Conservation (phyloP, 768 basidiomycete genomes). For the Kwoniella pini region DNA sequence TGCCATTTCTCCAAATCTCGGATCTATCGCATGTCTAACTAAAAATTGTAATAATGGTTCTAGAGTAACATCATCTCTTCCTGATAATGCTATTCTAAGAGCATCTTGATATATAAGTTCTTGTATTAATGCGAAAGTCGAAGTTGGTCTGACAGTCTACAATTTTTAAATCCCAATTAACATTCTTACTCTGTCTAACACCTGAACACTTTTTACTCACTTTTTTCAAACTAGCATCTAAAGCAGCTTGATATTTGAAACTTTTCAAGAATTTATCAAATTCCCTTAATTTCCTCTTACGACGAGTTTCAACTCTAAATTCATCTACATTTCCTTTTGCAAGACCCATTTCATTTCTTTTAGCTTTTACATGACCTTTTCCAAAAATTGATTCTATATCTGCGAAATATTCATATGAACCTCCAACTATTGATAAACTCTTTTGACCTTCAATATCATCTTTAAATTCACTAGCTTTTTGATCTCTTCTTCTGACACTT, state of each 20-base stretch:
- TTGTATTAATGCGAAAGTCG: slow-evolving; percentile 84
- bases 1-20: slow-evolving; percentile 87
- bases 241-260: slow-evolving; percentile 91
- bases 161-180: too few relatives aligned
- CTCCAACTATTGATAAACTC: slow-evolving; percentile 58
- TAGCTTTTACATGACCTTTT: slow-evolving; percentile 57
- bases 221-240: slow-evolving; percentile 87
- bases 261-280: slow-evolving; percentile 86
- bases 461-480: slow-evolving; percentile 64
- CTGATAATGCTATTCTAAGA: slow-evolving; percentile 76
- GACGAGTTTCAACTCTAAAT: slow-evolving; percentile 71
- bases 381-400: slow-evolving; percentile 63
- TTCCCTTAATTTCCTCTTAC: slow-evolving; percentile 71
- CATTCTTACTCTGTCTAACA: too few relatives aligned
- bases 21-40: slow-evolving; percentile 79
- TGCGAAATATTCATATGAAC: slow-evolving; percentile 69
- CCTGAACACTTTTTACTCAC: slow-evolving; percentile 55
- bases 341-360: slow-evolving; percentile 58
- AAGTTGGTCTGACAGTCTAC: slow-evolving; percentile 79
- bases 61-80: slow-evolving; percentile 88
- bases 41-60: slow-evolving; percentile 88
- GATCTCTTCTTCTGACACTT: slow-evolving; percentile 88
- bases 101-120: slow-evolving; percentile 92
- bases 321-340: slow-evolving; percentile 68
- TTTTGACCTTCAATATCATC: slow-evolving; percentile 49